A percentile compares a stretch with the other conserved stretches of the same genome.
These are phyloP conservation scores for Fusarium chlamydosporum DNA, from an alignment of 2,329 filamentous ascomycete species.

Conservation along the genomic window DNA sequence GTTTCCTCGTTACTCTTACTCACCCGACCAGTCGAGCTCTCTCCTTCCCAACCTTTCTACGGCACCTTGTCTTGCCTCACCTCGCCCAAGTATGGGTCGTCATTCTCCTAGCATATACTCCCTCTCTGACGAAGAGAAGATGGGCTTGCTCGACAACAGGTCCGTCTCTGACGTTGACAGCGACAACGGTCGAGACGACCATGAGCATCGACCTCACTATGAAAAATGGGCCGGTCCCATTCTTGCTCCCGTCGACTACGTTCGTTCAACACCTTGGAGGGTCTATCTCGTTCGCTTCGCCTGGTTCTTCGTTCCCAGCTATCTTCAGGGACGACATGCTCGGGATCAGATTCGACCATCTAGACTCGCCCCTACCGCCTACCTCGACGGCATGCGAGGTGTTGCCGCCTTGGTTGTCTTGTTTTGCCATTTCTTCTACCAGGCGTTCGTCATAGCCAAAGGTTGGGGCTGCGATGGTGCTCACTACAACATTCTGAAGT, in stretches of 20 bases:
- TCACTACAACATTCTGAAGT: slow-evolving; percentile 64
- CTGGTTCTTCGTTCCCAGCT: slow-evolving; percentile 68
- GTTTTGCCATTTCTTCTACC: slow-evolving; percentile 70
- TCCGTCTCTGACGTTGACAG: slow-evolving; percentile 61
- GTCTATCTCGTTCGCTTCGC: slow-evolving; percentile 56
- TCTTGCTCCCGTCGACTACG: slow-evolving; percentile 49
- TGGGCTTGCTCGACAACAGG: slow-evolving; percentile 62
- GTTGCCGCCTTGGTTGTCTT: slow-evolving; percentile 69
- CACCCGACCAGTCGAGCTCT: neutral
- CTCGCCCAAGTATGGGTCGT: slow-evolving; percentile 56
- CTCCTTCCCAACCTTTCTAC: slow-evolving; percentile 1
- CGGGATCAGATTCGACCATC: slow-evolving; percentile 59
- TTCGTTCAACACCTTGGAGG: slow-evolving; percentile 56
- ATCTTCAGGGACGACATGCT: slow-evolving; percentile 62
- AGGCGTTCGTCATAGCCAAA: slow-evolving; percentile 65
- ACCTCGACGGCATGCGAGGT: slow-evolving; percentile 71
- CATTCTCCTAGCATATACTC: slow-evolving; percentile 55
- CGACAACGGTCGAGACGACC: slow-evolving; percentile 57
- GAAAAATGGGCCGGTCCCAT: slow-evolving; percentile 54
- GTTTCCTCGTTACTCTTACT: slow-evolving; percentile 18
- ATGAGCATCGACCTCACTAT: slow-evolving; percentile 54
- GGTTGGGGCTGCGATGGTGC: slow-evolving; percentile 62
- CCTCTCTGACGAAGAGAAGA: slow-evolving; percentile 61
- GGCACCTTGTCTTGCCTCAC: neutral
- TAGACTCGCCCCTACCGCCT: slow-evolving; percentile 66